phyloP scores from a whole-genome alignment of 768 basidiomycete genomes.

The Botryobasidium botryosum region DNA sequence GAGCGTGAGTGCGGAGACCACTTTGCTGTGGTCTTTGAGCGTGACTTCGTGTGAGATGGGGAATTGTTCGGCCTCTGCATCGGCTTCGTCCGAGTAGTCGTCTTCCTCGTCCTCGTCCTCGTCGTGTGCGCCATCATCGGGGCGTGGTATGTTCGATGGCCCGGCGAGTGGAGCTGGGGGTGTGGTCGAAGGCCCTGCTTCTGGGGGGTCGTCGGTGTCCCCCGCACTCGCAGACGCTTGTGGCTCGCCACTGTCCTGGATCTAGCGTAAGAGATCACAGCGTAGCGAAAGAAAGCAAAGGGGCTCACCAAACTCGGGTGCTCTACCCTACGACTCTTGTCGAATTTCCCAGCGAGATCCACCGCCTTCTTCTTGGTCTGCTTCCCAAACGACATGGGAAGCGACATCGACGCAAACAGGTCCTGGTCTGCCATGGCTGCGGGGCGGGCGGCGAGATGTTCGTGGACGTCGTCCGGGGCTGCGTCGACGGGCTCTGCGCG shows the following conservation, averaged over 20 bases:
- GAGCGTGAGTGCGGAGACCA: conserved; percentile 78
- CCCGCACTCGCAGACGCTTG: neutral
- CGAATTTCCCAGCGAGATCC: conserved; percentile 52
- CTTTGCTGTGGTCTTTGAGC: conserved; percentile 91
- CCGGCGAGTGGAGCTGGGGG: conserved; percentile 12
- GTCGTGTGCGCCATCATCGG: conserved; percentile 8
- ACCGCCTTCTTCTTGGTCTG: conserved; percentile 43
- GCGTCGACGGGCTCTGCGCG: neutral
- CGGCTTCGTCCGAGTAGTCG: conserved; percentile 16
- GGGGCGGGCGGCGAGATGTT: no score
- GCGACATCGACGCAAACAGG: conserved; percentile 63
- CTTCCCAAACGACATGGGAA: conserved; percentile 58
- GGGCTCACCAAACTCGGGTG: neutral
- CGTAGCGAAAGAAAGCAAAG: neutral
- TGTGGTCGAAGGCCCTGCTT: conserved; percentile 16
- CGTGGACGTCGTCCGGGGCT: no score
- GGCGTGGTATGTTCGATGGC: conserved; percentile 14
- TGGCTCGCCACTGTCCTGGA: conserved; percentile 9
- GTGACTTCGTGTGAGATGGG: conserved; percentile 83
- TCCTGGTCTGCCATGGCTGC: conserved; percentile 40
- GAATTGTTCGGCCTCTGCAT: conserved; percentile 38
- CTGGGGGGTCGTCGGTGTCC: conserved; percentile 12
- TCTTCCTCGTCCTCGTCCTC: conserved; percentile 13
- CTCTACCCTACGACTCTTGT: conserved; percentile 33
- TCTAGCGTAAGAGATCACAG: neutral